Conservation (phyloP, 495 filamentous ascomycete species). For the Annulohypoxylon bovei region DNA sequence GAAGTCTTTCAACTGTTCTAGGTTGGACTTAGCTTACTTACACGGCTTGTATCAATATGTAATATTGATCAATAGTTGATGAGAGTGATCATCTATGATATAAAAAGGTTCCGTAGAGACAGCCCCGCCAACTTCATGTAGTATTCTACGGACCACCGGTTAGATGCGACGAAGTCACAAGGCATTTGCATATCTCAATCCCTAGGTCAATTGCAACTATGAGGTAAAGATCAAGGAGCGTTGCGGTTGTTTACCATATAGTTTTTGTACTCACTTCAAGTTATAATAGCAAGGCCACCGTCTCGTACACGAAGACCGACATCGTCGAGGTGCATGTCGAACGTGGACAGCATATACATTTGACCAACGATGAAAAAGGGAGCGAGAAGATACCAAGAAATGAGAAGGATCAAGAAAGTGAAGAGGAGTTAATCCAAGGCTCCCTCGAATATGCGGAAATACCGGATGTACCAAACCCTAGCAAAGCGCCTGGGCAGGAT, state of each 20-base stretch:
- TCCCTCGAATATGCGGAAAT: neutral
- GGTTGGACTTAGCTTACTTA: neutral
- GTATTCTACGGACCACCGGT: neutral
- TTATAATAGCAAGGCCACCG: neutral
- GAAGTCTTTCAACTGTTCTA: neutral
- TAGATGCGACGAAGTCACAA: neutral
- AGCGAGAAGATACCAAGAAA: neutral
- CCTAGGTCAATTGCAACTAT: neutral
- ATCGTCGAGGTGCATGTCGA: slow-evolving; percentile 3
- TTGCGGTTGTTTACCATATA: neutral
- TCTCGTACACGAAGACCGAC: neutral
- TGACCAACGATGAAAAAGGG: neutral
- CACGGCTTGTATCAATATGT: neutral
- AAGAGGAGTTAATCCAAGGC: neutral
- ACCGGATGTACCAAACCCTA: neutral
- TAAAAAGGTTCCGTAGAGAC: neutral
- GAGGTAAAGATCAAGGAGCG: neutral
- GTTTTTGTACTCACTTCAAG: neutral
- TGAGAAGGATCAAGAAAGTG: slow-evolving; percentile 9
- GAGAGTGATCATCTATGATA: neutral
- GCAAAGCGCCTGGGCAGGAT: neutral
- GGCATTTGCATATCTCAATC: neutral
- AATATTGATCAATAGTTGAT: neutral
- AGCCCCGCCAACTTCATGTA: neutral
- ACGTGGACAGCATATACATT: neutral